A percentile compares a stretch with the other conserved stretches of the same genome.
phyloP scores from a whole-genome alignment of 352 stramenopile genomes.

The Phytopythium kandeliae region DNA sequence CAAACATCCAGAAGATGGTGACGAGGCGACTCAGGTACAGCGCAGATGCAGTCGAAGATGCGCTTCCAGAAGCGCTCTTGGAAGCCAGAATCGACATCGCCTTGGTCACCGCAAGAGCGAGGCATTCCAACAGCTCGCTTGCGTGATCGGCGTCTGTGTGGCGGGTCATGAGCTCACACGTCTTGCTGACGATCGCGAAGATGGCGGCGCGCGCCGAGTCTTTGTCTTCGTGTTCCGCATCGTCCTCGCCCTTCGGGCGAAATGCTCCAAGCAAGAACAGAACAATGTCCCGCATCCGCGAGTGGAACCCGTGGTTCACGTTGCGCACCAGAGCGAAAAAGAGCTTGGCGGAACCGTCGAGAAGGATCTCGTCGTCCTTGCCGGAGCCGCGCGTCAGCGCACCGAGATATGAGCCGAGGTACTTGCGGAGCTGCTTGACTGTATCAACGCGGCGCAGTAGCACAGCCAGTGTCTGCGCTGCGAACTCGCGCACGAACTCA shows the following conservation, averaged over 20 bases:
- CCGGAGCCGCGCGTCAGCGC: constrained; percentile 63
- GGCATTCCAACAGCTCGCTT: constrained; percentile 60
- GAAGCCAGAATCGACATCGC: constrained; percentile 17
- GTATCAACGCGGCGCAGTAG: constrained; percentile 76
- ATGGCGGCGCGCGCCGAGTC: constrained; percentile 21
- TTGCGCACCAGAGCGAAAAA: constrained; percentile 82
- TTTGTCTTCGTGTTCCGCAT: constrained; percentile 16
- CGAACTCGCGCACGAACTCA: constrained; percentile 88
- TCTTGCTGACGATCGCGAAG: constrained; percentile 67
- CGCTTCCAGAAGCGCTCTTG: constrained; percentile 5
- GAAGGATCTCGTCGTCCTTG: constrained; percentile 57
- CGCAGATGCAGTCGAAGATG: constrained; percentile 22
- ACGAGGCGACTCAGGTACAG: constrained; percentile 69
- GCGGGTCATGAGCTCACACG: constrained; percentile 65
- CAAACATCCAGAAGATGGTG: constrained; percentile 44
- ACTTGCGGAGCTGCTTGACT: constrained; percentile 72
- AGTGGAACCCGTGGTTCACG: constrained; percentile 84
- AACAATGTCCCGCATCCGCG: constrained; percentile 75
- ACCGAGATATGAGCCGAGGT: constrained; percentile 71
- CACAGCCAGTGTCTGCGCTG: constrained; percentile 80
- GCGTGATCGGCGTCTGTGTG: constrained; percentile 69
- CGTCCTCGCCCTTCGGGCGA: constrained; percentile 33
- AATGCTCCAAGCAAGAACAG: constrained; percentile 70
- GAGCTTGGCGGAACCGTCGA: constrained; percentile 80
- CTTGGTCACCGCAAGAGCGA: constrained; percentile 53